phyloP scores from a whole-genome alignment of 2,329 filamentous ascomycete genomes.

The Monascus ruber region DNA sequence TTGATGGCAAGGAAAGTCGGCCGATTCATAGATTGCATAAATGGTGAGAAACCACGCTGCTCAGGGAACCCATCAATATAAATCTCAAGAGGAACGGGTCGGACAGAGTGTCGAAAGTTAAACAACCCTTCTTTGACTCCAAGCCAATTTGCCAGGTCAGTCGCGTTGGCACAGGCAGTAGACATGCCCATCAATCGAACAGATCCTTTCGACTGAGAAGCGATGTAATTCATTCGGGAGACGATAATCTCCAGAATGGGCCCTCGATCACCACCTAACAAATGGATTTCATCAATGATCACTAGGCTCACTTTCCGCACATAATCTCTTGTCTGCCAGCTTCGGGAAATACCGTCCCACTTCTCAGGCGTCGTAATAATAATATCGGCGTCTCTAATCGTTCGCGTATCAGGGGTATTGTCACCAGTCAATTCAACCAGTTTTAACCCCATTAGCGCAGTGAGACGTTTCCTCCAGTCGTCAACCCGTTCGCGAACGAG shows the following conservation, averaged over 20 bases:
- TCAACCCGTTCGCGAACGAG: conserved; percentile 91
- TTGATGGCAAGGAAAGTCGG: conserved; percentile 96
- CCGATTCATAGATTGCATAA: conserved; percentile 99
- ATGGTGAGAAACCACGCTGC: conserved; percentile 82
- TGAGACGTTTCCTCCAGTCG: conserved; percentile 80
- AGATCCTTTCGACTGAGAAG: conserved; percentile 77
- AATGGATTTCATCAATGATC: conserved; percentile 96
- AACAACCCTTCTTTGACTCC: conserved; percentile 92
- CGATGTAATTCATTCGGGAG: conserved; percentile 93
- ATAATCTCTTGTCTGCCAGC: conserved; percentile 95
- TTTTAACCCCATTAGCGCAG: conserved; percentile 71
- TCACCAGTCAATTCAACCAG: conserved; percentile 94
- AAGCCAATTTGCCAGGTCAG: conserved; percentile 88
- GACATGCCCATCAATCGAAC: conserved; percentile 97
- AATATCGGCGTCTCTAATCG: conserved; percentile 89
- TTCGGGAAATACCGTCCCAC: conserved; percentile 98
- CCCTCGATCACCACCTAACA: conserved; percentile 90
- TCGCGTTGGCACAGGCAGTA: conserved; percentile 91
- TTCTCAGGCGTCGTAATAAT: conserved; percentile 99
- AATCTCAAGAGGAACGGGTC: conserved; percentile 87
- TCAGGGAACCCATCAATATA: conserved; percentile 98
- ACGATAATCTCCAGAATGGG: conserved; percentile 98
- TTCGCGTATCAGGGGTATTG: conserved; percentile 93
- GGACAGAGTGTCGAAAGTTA: conserved; percentile 95
- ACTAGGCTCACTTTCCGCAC: conserved; percentile 90